A percentile compares a stretch with the other conserved stretches of the same genome.
phyloP scores from a whole-genome alignment of 2,329 filamentous ascomycete genomes.

The Rhexocercosporidium sp. region DNA sequence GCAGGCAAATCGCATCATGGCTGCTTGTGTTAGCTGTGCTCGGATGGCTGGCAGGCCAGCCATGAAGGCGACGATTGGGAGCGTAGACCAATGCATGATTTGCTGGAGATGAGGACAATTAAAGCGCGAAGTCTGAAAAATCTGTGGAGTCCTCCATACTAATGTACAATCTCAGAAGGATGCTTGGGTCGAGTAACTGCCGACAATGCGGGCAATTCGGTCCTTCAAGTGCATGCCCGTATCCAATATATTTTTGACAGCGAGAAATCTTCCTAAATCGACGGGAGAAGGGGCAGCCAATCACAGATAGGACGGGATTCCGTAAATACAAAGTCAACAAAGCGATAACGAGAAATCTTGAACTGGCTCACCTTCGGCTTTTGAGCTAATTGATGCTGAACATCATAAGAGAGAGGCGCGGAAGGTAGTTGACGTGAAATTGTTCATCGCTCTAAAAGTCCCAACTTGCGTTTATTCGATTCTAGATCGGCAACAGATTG shows the following conservation, averaged over 20 bases:
- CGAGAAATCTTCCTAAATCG: neutral
- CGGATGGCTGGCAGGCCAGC: neutral
- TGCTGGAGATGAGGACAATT: neutral
- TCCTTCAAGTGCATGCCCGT: neutral
- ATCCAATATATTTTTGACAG: neutral
- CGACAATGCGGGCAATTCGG: neutral
- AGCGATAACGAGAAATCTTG: neutral
- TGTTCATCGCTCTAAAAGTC: too few relatives aligned
- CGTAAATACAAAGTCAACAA: neutral
- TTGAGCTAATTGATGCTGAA: too few relatives aligned
- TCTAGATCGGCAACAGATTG: too few relatives aligned
- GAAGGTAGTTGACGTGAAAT: too few relatives aligned
- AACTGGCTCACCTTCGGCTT: too few relatives aligned
- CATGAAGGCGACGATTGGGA: neutral
- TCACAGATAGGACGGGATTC: neutral
- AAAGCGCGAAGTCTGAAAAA: neutral
- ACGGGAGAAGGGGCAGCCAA: neutral
- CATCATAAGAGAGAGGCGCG: too few relatives aligned
- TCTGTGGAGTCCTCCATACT: neutral
- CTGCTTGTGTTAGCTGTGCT: neutral
- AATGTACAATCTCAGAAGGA: neutral
- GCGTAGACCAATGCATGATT: neutral
- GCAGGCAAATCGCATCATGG: slow-evolving; percentile 21
- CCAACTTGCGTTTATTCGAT: too few relatives aligned
- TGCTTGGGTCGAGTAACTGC: neutral